Percentiles rank a stretch among this genome's conserved stretches.
These are phyloP conservation scores for Papiliotrema nemorosa DNA, from an alignment of 1,284 basidiomycete species.

Conservation along the genomic window DNA sequence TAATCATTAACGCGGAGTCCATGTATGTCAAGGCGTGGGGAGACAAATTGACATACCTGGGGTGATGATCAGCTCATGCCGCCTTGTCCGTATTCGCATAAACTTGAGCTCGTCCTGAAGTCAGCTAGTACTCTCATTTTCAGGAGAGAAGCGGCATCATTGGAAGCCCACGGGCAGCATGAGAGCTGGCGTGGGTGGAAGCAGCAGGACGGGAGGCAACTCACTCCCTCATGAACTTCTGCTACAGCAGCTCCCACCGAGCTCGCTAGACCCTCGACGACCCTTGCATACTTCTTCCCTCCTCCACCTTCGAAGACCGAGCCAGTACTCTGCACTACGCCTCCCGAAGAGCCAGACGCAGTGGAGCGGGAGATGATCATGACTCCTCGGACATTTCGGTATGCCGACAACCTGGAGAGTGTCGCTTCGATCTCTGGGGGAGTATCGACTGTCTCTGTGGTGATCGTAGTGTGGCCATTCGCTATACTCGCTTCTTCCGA, in stretches of 20 bases:
- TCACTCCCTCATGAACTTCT: conserved; percentile 48
- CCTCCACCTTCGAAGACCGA: conserved; percentile 83
- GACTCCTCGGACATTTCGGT: conserved; percentile 82
- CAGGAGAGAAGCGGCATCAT: too few species aligned
- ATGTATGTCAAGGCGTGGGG: neutral
- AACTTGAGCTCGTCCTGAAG: conserved; percentile 78
- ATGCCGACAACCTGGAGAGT: conserved; percentile 67
- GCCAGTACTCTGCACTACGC: conserved; percentile 76
- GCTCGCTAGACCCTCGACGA: conserved; percentile 73
- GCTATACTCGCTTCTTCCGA: neutral
- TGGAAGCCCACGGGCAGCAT: too few species aligned
- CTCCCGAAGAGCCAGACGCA: conserved; percentile 34
- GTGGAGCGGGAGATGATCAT: conserved; percentile 62
- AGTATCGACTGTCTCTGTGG: conserved; percentile 33
- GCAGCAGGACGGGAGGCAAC: conserved; percentile 10
- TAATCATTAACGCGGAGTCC: conserved; percentile 48
- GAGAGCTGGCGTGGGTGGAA: too few species aligned
- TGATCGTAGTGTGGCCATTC: neutral
- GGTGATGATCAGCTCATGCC: conserved; percentile 90
- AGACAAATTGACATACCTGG: conserved; percentile 61
- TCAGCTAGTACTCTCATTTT: too few species aligned
- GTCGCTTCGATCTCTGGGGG: conserved; percentile 74
- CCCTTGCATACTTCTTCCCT: conserved; percentile 71
- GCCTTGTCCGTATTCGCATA: conserved; percentile 82
- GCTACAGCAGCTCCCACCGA: conserved; percentile 66